Evolutionary conservation across 352 stramenopile genomes (phyloP).

Genomic region (Globisporangium camurandrum): DNA sequence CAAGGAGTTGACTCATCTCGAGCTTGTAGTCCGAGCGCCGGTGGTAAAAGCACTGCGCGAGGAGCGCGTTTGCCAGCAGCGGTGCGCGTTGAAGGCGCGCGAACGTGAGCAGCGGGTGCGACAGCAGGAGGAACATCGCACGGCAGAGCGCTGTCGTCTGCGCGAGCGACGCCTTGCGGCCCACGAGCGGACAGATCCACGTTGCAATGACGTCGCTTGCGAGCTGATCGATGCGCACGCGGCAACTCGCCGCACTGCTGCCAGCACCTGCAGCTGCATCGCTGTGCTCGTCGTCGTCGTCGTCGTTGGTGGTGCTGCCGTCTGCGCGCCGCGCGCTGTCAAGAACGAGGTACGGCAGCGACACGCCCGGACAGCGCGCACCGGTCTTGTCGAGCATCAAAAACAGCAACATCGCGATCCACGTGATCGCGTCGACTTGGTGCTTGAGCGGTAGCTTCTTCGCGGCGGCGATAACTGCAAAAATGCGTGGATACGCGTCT

Average conservation of each 20-base stretch:
- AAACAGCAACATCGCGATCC: conserved; percentile 68
- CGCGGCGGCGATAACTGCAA: conserved; percentile 29
- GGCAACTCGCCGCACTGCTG: conserved; percentile 25
- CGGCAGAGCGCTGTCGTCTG: conserved; percentile 48
- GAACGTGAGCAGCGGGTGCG: conserved; percentile 53
- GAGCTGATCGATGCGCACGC: conserved; percentile 52
- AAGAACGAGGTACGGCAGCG: conserved; percentile 62
- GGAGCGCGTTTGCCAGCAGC: conserved; percentile 40
- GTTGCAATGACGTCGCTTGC: conserved; percentile 36
- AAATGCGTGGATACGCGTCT: conserved; percentile 50
- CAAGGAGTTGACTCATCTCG: conserved; percentile 52
- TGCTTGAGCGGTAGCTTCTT: conserved; percentile 45
- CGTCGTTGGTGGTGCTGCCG: conserved; percentile 8
- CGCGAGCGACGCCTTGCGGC: conserved; percentile 34
- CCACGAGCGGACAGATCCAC: conserved; percentile 49
- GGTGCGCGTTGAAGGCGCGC: conserved; percentile 33
- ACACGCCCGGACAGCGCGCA: conserved; percentile 51
- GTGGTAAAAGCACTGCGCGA: conserved; percentile 54
- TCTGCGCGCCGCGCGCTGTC: conserved; percentile 19
- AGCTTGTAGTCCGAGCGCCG: conserved; percentile 38
- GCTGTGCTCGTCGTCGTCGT: conserved; percentile 37
- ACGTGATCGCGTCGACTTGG: conserved; percentile 51
- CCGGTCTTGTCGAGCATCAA: conserved; percentile 82
- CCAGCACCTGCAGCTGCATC: conserved; percentile 1
- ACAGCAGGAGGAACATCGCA: conserved; percentile 55